Evolutionary conservation across 306 rosid species (phyloP), one percentile per base, ranked within the genome.

Genomic region (Albizia julibrissin): DNA sequence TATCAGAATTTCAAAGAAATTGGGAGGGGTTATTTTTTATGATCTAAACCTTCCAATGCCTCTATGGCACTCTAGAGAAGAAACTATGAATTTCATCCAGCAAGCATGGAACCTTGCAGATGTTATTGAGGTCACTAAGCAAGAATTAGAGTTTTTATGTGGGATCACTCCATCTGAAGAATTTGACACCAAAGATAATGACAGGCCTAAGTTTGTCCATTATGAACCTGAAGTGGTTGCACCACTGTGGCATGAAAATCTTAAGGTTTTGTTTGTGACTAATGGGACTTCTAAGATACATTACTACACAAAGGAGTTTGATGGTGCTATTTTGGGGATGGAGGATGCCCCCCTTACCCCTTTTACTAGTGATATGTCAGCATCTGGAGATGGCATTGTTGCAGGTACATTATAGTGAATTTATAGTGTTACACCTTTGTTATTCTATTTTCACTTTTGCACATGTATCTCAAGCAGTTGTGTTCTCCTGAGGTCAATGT

Each of bases 281-380:
- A 95, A 93, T 84, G 99, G 99, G 73, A 92, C 99, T 79, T 95
- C 99, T 37, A 95, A 93, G 90, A 88, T 95, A 80, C 98, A 93
- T 85, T 95, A 92, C 90, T 95, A 95, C 70, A 95, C 98, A 14
- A 39, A 84, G 40, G 99, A 93, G 79, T 66, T 84, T 29, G 78
- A 93, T 82, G 99, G 97, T n/a, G 87, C 96, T 54, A 66, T 95
- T 85, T 69, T 61, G 50, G 98, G 98, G 34, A 92, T 89, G 99
- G 98, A 95, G 85, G 99, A 95, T 81, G 82, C 97, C 24, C 98
- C 90, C 3, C 64, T 95, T 50, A 93, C 93, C 68, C 98, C 98
- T 75, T 91, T 87, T 85, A 93, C 96, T 62, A 0, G 82, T 37
- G 96, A 95, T 79, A 93, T 95, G 98, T 93, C 98, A 59, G 98